Conservation (phyloP, 73 alveolate species). For the Tetrahymena thermophila region DNA sequence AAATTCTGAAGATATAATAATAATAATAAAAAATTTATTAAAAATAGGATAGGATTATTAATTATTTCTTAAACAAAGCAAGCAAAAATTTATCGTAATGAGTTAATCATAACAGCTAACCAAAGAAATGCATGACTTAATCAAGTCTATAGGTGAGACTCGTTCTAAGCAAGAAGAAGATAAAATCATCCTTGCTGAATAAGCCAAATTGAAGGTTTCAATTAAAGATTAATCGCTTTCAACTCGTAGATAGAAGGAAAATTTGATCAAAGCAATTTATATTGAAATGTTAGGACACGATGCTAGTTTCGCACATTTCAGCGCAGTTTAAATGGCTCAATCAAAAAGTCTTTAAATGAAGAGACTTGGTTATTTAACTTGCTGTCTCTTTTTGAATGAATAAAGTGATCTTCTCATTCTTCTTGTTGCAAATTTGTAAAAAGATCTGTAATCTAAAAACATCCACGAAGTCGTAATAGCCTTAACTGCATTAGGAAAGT, state of each 20-base stretch:
- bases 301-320: slow-evolving; percentile 97
- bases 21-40: not conserved
- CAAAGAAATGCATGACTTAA: slow-evolving; percentile 96
- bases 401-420: slow-evolving; percentile 81
- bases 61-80: not conserved
- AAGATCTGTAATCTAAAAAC: slow-evolving; percentile 84
- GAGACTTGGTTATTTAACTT: slow-evolving; percentile 93
- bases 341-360: slow-evolving; percentile 89
- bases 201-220: slow-evolving; percentile 76
- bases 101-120: slow-evolving; percentile 82
- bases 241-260: slow-evolving; percentile 92
- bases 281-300: slow-evolving; percentile 99
- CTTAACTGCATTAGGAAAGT: slow-evolving; percentile 68
- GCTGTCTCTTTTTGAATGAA: slow-evolving; percentile 80
- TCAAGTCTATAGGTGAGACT: slow-evolving; percentile 99
- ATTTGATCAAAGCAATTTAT: slow-evolving; percentile 92
- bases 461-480: slow-evolving; percentile 91
- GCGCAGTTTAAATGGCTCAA: slow-evolving; percentile 98
- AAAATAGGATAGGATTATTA: not conserved
- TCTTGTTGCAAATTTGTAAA: slow-evolving; percentile 91
- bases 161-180: slow-evolving; percentile 98
- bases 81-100: slow-evolving; percentile 42
- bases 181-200: slow-evolving; percentile 93
- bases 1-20: not conserved
- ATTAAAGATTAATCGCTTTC: slow-evolving; percentile 85